Percentiles rank a stretch among this genome's conserved stretches.
Evolutionary conservation across 164 flowering plant species (phyloP).

Genomic region (Piper betle): DNA sequence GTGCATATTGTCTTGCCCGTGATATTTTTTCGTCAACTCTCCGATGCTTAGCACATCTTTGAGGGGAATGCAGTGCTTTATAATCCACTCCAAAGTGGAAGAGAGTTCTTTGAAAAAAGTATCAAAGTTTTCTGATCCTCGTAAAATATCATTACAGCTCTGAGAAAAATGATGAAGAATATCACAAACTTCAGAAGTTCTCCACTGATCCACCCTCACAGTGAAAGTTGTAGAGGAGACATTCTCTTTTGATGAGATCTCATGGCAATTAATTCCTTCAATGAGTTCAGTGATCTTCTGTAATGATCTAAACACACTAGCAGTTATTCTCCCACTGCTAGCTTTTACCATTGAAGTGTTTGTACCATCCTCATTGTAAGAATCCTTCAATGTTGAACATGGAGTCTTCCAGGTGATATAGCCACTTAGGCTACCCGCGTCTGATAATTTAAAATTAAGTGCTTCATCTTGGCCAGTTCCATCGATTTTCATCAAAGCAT

Average conservation of each 20-base stretch:
- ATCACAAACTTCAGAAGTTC: constrained; percentile 37
- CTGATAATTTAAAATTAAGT: constrained; percentile 24
- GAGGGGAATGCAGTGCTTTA: constrained; percentile 39
- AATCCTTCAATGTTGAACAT: constrained; percentile 6
- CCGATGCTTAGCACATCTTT: constrained; percentile 48
- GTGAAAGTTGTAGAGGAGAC: constrained; percentile 25
- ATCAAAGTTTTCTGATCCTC: constrained; percentile 33
- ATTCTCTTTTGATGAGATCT: constrained; percentile 16
- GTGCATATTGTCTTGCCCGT: constrained; percentile 26
- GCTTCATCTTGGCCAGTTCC: constrained; percentile 9
- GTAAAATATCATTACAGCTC: constrained; percentile 34
- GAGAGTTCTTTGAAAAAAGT: constrained; percentile 35
- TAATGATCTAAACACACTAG: constrained; percentile 36
- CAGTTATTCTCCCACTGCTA: constrained; percentile 13
- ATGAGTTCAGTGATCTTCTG: constrained; percentile 52
- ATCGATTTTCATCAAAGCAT: constrained; percentile 23
- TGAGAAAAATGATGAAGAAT: constrained; percentile 29
- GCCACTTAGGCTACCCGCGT: no score
- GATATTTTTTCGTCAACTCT: constrained; percentile 37
- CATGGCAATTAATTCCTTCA: constrained; percentile 39
- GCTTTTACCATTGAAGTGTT: constrained; percentile 10
- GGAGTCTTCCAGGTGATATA: no score
- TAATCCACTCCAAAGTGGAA: constrained; percentile 46
- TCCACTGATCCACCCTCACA: constrained; percentile 63
- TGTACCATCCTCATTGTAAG: constrained; percentile 14